These are phyloP conservation scores for Skeletonema potamos DNA, from an alignment of 108 stramenopile genomes.

Conservation along the genomic window DNA sequence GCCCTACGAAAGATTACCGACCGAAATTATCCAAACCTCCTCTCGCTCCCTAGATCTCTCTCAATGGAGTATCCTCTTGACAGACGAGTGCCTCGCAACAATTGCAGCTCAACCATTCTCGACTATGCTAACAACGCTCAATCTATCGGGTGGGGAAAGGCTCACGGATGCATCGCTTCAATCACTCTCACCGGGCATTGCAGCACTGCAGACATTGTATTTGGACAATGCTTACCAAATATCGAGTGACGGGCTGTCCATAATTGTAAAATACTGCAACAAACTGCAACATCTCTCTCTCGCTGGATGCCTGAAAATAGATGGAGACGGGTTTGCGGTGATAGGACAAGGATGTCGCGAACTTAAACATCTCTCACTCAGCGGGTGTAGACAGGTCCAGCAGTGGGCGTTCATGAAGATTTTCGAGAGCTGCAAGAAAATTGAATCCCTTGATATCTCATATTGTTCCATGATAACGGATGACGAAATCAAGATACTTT, in stretches of 20 bases:
- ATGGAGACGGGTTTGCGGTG: slow-evolving; percentile 42
- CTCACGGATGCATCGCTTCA: slow-evolving; percentile 49
- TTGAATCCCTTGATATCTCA: slow-evolving; percentile 40
- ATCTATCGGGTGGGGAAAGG: slow-evolving; percentile 43
- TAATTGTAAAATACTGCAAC: slow-evolving; percentile 21
- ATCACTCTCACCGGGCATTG: slow-evolving; percentile 19
- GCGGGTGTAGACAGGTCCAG: slow-evolving; percentile 48
- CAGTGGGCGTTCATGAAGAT: slow-evolving; percentile 55
- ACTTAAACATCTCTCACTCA: slow-evolving; percentile 33
- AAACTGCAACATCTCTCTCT: slow-evolving; percentile 35
- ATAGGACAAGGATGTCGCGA: slow-evolving; percentile 37
- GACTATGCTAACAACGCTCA: neutral
- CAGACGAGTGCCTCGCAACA: slow-evolving; percentile 15
- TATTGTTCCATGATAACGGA: slow-evolving; percentile 46
- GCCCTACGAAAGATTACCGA: slow-evolving; percentile 20
- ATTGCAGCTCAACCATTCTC: slow-evolving; percentile 2
- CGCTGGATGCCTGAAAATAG: slow-evolving; percentile 46
- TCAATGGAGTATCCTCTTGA: slow-evolving; percentile 30
- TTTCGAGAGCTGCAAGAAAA: slow-evolving; percentile 46
- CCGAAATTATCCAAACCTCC: slow-evolving; percentile 8
- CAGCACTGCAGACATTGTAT: slow-evolving; percentile 13
- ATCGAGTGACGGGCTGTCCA: slow-evolving; percentile 22
- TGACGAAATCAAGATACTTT: slow-evolving; percentile 41
- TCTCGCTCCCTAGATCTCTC: slow-evolving; percentile 19
- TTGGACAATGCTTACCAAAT: slow-evolving; percentile 39